Percentiles rank a stretch among this genome's conserved stretches.
These are phyloP conservation scores for Kernera saxatilis DNA, from an alignment of 345 rosid genomes.

Conservation along the genomic window DNA sequence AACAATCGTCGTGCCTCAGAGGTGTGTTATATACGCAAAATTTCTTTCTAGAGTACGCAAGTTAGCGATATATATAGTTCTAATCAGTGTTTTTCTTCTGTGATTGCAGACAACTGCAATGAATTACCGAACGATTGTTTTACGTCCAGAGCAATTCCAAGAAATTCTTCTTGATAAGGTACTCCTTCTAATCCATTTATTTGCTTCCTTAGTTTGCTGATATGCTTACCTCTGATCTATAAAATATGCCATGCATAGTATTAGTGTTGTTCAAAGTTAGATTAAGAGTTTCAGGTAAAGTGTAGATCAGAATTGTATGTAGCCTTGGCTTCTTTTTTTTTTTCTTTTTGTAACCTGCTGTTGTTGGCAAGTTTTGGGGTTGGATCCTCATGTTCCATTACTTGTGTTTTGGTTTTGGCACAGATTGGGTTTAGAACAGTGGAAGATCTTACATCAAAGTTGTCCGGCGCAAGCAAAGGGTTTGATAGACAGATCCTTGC, in stretches of 20 bases:
- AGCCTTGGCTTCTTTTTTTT: background rate
- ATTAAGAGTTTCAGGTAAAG: background rate
- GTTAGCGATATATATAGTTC: background rate
- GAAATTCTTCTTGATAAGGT: conserved; percentile 95
- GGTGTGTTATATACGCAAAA: conserved; percentile 34
- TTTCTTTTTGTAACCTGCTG: background rate
- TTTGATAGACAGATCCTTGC: conserved; percentile 76
- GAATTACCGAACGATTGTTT: conserved; percentile 44
- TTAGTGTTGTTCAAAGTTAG: background rate
- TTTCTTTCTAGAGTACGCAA: background rate
- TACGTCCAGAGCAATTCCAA: conserved; percentile 55
- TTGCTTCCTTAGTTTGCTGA: background rate
- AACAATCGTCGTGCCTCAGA: conserved; percentile 69
- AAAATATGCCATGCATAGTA: background rate
- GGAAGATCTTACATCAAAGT: conserved; percentile 61
- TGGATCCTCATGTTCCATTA: background rate
- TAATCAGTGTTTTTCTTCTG: conserved; percentile 11
- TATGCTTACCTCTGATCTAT: background rate
- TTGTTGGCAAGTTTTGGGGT: background rate
- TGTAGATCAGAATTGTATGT: background rate
- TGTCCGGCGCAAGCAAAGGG: conserved; percentile 64
- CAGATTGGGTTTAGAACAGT: conserved; percentile 90
- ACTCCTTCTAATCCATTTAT: background rate
- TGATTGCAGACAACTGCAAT: conserved; percentile 59
- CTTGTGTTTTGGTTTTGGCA: conserved; percentile 10